A percentile compares a stretch with the other conserved stretches of the same genome.
phyloP scores from a whole-genome alignment of 2,329 filamentous ascomycete genomes.

The Phaeosphaeria sp. region DNA sequence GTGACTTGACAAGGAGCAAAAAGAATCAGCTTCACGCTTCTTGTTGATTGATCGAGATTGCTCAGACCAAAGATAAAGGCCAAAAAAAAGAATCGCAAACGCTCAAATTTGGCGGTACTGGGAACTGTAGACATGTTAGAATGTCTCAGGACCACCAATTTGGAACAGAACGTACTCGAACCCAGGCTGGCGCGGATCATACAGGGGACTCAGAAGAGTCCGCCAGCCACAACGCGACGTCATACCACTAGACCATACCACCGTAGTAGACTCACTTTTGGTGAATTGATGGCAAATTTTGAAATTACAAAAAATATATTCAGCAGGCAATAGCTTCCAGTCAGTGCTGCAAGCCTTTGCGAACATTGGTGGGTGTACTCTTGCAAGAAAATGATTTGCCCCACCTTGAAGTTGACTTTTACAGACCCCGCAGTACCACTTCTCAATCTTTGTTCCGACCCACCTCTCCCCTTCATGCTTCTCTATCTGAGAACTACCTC shows the following conservation, averaged over 20 bases:
- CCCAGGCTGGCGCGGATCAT: constrained; percentile 39
- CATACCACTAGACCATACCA: constrained; percentile 41
- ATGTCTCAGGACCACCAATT: constrained; percentile 21
- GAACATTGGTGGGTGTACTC: neutral
- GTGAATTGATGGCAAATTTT: constrained; percentile 11
- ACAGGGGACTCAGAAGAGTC: constrained; percentile 20
- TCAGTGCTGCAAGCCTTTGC: neutral
- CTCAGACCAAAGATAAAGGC: neutral
- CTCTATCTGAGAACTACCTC: no score
- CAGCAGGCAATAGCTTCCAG: neutral
- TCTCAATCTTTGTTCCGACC: neutral
- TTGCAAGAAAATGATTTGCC: neutral
- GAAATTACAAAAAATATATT: constrained; percentile 1
- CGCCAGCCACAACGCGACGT: constrained; percentile 41
- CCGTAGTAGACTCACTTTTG: constrained; percentile 8
- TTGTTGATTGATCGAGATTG: no score
- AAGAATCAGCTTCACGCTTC: no score
- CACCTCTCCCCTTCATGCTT: neutral
- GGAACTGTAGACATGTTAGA: constrained; percentile 32
- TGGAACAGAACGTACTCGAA: constrained; percentile 28
- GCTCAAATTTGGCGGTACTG: constrained; percentile 29
- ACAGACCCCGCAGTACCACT: neutral
- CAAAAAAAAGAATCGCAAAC: constrained; percentile 17
- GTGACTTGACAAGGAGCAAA: neutral
- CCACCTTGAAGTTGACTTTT: neutral